These are phyloP conservation scores for Biancaea sappan DNA, from an alignment of 306 rosid species.

Conservation along the genomic window DNA sequence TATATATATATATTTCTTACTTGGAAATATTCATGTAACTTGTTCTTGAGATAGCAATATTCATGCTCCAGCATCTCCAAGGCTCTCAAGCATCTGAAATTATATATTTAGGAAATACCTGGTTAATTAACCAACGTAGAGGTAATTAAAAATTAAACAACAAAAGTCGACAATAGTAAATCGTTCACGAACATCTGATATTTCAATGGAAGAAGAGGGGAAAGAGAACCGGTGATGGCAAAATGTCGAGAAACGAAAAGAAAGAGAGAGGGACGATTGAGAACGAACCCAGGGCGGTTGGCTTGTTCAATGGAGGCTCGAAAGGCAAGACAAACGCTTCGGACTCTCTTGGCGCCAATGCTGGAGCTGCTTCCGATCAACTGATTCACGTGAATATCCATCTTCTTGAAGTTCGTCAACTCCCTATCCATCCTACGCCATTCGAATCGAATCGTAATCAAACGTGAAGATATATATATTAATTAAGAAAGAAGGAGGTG, in stretches of 20 bases:
- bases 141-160: no score
- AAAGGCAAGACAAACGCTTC: slow-evolving; percentile 75
- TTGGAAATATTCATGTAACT: slow-evolving; percentile 81
- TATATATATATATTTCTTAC: no score
- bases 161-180: no score
- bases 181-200: no score
- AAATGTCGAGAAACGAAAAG: neutral
- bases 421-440: slow-evolving; percentile 73
- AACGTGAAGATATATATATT: neutral
- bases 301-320: slow-evolving; percentile 71
- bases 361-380: slow-evolving; percentile 93
- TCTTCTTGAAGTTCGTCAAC: slow-evolving; percentile 66
- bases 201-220: no score
- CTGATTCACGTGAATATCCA: slow-evolving; percentile 82
- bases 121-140: no score
- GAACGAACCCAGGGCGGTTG: slow-evolving; percentile 76
- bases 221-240: no score
- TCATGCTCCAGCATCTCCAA: slow-evolving; percentile 85
- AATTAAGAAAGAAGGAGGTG: no score
- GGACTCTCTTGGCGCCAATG: slow-evolving; percentile 93
- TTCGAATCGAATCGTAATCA: no score
- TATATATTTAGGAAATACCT: no score
- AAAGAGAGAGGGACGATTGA: no score
- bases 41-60: slow-evolving; percentile 89
- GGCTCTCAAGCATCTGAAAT: slow-evolving; percentile 77